phyloP scores from a whole-genome alignment of 75 land plant species.

The Chamaecyparis obtusa region DNA sequence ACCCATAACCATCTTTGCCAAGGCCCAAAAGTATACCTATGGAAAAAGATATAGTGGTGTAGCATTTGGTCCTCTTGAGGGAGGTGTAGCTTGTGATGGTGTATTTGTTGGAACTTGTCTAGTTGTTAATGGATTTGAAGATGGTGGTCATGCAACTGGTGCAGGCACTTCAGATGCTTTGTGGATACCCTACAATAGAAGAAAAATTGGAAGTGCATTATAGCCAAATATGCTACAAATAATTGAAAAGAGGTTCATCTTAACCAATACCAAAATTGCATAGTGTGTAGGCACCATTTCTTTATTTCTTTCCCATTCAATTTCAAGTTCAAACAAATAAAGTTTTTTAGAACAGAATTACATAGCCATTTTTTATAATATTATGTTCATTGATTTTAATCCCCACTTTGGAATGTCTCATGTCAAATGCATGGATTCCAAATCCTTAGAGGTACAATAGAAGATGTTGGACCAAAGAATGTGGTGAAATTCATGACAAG shows the following conservation, averaged over 20 bases:
- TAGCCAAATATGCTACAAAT: not conserved
- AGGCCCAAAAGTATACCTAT: constrained; percentile 47
- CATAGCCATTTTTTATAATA: not conserved
- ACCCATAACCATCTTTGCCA: not conserved
- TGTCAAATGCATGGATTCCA: no score
- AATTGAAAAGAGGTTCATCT: not conserved
- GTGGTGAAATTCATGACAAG: no score
- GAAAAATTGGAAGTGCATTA: not conserved
- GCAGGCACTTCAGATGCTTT: constrained; percentile 68
- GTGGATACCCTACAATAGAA: constrained; percentile 71
- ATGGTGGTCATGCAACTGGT: constrained; percentile 52
- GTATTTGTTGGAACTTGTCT: constrained; percentile 33
- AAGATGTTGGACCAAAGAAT: no score
- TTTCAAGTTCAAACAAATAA: not conserved
- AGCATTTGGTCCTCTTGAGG: constrained; percentile 77
- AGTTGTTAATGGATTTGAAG: constrained; percentile 16
- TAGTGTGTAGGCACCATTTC: not conserved
- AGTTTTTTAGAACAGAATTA: not conserved
- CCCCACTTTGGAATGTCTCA: no score
- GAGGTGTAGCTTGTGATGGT: constrained; percentile 41
- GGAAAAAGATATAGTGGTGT: constrained; percentile 95
- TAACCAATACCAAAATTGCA: not conserved
- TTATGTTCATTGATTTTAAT: no score
- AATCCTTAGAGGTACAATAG: no score
- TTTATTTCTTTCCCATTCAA: not conserved